A percentile compares a stretch with the other conserved stretches of the same genome.
These are phyloP conservation scores for Ruellia speciosa DNA, from an alignment of 305 asterid species.

Conservation along the genomic window DNA sequence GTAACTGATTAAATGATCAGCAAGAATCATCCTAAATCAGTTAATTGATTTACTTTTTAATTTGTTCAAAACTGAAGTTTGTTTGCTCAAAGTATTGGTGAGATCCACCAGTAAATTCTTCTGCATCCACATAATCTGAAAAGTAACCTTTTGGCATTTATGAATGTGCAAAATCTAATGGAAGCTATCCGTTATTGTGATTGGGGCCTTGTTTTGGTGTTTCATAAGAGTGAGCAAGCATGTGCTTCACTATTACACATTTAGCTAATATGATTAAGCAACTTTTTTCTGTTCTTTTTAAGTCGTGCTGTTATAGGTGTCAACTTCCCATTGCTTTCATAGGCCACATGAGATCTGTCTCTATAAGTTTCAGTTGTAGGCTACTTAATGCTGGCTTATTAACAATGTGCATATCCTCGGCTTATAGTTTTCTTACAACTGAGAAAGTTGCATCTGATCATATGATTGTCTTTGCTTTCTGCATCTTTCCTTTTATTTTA, in stretches of 20 bases:
- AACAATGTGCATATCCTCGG: too few species aligned
- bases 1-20: too few species aligned
- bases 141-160: neutral
- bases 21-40: too few species aligned
- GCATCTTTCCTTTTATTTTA: neutral
- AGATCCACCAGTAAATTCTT: neutral
- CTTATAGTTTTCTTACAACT: conserved; percentile 1
- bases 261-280: neutral
- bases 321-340: conserved; percentile 9
- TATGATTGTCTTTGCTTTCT: conserved; percentile 2
- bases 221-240: conserved; percentile 10
- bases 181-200: neutral
- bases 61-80: neutral
- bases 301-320: neutral
- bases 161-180: neutral
- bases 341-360: conserved; percentile 6
- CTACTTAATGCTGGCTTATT: too few species aligned
- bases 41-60: neutral
- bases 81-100: neutral
- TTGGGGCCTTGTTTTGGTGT: neutral
- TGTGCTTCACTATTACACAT: neutral
- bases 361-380: conserved; percentile 11
- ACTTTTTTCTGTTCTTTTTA: neutral
- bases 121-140: neutral
- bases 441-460: conserved; percentile 13